Evolutionary conservation across 768 basidiomycete genomes (phyloP).

Genomic region (Lactarius vividus): DNA sequence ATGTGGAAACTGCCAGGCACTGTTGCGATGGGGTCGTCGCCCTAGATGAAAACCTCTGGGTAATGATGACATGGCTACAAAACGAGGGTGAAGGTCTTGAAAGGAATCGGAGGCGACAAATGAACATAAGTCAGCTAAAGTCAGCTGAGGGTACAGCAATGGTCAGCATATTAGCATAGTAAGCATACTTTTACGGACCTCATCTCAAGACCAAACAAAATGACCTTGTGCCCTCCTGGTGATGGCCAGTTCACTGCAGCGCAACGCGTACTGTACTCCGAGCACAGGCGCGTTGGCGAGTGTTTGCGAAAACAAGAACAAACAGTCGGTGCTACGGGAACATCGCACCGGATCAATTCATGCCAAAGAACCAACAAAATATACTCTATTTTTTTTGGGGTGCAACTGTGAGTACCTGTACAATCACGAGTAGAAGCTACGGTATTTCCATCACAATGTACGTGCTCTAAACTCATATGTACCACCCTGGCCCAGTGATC

Average conservation of each 20-base stretch:
- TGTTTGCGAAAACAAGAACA: conserved; percentile 11
- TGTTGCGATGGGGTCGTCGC: conserved; percentile 10
- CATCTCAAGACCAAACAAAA: conserved; percentile 44
- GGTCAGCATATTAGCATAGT: conserved; percentile 21
- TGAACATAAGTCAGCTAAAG: conserved; percentile 67
- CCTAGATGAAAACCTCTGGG: conserved; percentile 12
- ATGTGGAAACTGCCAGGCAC: conserved; percentile 6
- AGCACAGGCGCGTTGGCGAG: background rate
- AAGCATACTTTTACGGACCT: conserved; percentile 40
- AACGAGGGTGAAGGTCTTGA: conserved; percentile 37
- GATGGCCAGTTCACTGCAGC: conserved; percentile 11
- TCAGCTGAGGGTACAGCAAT: conserved; percentile 30
- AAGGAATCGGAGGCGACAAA: conserved; percentile 60
- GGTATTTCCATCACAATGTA: background rate
- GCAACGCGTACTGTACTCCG: conserved; percentile 13
- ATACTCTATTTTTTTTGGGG: no score
- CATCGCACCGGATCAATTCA: no score
- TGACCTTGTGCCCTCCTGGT: conserved; percentile 13
- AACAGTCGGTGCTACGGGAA: background rate
- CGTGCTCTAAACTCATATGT: background rate
- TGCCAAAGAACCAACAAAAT: no score
- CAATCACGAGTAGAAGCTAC: background rate
- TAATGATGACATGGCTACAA: conserved; percentile 17
- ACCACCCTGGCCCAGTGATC: no score
- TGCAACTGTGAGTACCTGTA: no score